These are phyloP conservation scores for Austroboletus eburneus DNA, from an alignment of 768 basidiomycete genomes.

Conservation along the genomic window DNA sequence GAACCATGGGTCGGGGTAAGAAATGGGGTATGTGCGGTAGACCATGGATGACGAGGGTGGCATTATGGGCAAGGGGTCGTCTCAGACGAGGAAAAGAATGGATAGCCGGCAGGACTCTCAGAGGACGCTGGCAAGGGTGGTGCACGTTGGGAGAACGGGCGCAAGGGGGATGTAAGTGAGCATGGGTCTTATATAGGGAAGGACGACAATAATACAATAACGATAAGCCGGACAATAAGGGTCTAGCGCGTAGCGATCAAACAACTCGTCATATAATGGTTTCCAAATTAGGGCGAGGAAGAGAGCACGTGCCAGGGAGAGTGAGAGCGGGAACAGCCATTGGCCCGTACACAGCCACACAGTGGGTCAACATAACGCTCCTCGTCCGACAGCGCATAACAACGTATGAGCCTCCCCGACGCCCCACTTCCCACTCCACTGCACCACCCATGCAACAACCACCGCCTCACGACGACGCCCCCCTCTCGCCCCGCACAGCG, in stretches of 20 bases:
- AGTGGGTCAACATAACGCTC: not conserved
- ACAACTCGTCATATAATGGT: conserved; percentile 14
- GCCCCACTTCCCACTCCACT: conserved; percentile 5
- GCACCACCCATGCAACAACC: conserved; percentile 13
- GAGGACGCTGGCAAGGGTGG: conserved; percentile 15
- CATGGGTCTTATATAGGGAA: conserved; percentile 17
- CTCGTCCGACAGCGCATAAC: too few relatives aligned
- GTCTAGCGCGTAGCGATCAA: not conserved
- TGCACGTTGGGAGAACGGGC: not conserved
- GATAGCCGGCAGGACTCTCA: conserved; percentile 19
- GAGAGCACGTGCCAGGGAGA: not conserved
- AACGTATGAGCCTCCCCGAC: too few relatives aligned
- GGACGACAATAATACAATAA: conserved; percentile 15
- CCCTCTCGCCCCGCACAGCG: conserved; percentile 13
- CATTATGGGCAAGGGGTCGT: conserved; percentile 16
- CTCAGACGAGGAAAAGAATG: conserved; percentile 27
- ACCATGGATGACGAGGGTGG: not conserved
- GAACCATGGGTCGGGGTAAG: conserved; percentile 24
- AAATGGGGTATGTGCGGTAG: conserved; percentile 11
- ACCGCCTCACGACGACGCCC: conserved; percentile 4
- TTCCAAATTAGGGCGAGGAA: conserved; percentile 15
- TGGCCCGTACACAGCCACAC: conserved; percentile 13
- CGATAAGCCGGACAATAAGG: conserved; percentile 14
- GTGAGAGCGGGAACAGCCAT: not conserved
- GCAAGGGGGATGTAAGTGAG: not conserved